Base-by-base conservation (phyloP, 139 green algal genomes). In the Klebsormidium nitens region DNA sequence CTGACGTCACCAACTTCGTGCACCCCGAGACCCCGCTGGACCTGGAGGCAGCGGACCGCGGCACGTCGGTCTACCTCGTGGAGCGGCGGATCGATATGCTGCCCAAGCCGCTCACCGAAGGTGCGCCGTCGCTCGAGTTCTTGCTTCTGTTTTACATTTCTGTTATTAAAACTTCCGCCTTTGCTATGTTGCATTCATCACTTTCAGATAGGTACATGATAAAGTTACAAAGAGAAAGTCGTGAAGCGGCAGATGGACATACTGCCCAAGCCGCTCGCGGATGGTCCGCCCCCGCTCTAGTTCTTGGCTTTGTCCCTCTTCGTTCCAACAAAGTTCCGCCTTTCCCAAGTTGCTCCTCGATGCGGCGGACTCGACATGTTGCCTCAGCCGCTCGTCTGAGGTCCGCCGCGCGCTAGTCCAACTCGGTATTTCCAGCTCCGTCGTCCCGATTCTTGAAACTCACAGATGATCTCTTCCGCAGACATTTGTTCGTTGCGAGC, bases 71-170 rank as follows among this genome's bases (percentile, higher is more conserved):
- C 26, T 86, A 86, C 50, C 67, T 86, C 11, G 81, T 86, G 36
- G 73, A 85, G 46, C 78, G 78, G 8, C 36, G 81, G n/a, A 79
- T 86, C 26, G 81, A 86, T 74, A 86, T 86, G 81, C 71, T 86
- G 19, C 81, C 80, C n/a, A 84, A 81, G 40, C 59, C 80, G 2
- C 52, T 86, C 39, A 86, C 80, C 0, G 66, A 77, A 66, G 70
- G 70, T 77, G 29, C 8, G 55, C 8, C 23, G 46, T 23, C 46
- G 46, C 23, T 55, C 23, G 23, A 31, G 46, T 55, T 55, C 23
- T 55, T 55, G 23, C 23, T 55, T 55, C 23, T 55, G 23, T 55
- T 55, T 55, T 55, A 31, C 23, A 31, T 55, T 55, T 55, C 23
- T 55, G 46, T 23, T n/a, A n/a, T n/a, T n/a, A n/a, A n/a, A n/a